Percentiles rank a stretch among this genome's conserved stretches.
These are phyloP conservation scores for Arachnomyces sp. DNA, from an alignment of 2,329 filamentous ascomycete genomes.

Conservation along the genomic window DNA sequence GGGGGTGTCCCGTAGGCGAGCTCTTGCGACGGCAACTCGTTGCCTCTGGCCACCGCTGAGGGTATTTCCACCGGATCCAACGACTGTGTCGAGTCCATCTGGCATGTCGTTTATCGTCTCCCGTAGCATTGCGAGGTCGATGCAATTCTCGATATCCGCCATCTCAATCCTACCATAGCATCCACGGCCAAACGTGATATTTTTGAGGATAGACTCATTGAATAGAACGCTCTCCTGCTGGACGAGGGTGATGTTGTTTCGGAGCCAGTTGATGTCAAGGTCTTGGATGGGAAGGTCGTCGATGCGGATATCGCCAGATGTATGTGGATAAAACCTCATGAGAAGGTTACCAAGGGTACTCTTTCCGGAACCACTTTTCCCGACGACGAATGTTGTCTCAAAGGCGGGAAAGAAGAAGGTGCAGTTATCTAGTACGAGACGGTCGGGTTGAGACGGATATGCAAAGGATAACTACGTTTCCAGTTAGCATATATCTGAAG, in stretches of 20 bases:
- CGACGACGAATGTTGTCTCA: slow-evolving; percentile 71
- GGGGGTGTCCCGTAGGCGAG: slow-evolving; percentile 65
- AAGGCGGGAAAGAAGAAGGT: slow-evolving; percentile 64
- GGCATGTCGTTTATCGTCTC: slow-evolving; percentile 60
- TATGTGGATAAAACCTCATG: slow-evolving; percentile 64
- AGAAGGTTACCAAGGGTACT: slow-evolving; percentile 79
- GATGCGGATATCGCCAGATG: slow-evolving; percentile 57
- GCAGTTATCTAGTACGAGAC: slow-evolving; percentile 51
- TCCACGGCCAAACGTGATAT: slow-evolving; percentile 63
- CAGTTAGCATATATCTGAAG: not conserved
- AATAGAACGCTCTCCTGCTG: slow-evolving; percentile 79
- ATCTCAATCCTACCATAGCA: slow-evolving; percentile 41
- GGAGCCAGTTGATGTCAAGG: slow-evolving; percentile 63
- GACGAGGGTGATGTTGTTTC: slow-evolving; percentile 67
- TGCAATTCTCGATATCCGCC: slow-evolving; percentile 53
- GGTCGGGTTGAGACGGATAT: slow-evolving; percentile 63
- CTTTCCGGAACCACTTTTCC: slow-evolving; percentile 83
- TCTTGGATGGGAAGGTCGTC: slow-evolving; percentile 56
- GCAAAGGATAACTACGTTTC: slow-evolving; percentile 65
- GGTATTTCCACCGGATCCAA: slow-evolving; percentile 60
- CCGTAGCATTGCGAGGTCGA: slow-evolving; percentile 60
- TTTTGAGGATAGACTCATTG: slow-evolving; percentile 67
- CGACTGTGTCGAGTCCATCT: slow-evolving; percentile 59
- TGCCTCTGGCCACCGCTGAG: slow-evolving; percentile 83
- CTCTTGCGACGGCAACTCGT: slow-evolving; percentile 69